Percentiles rank a stretch among this genome's conserved stretches.
phyloP scores from a whole-genome alignment of 768 basidiomycete species.

The Ramaria sp. region DNA sequence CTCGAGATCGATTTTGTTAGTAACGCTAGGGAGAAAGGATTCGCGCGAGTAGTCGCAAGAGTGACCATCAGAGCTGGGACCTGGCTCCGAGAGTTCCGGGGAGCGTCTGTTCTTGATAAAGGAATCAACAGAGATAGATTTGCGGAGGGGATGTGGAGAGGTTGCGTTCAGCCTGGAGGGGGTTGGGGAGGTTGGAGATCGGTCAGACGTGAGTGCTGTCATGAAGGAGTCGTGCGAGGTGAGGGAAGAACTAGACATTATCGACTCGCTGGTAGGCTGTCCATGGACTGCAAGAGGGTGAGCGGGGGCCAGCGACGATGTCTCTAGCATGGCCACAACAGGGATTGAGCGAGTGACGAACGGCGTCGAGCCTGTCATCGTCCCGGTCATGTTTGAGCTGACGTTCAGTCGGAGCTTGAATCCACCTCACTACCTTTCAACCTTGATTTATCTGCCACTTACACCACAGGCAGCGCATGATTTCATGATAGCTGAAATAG shows the following conservation, averaged over 20 bases:
- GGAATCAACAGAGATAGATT: slow-evolving; percentile 72
- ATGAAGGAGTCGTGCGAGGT: slow-evolving; percentile 29
- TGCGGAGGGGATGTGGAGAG: slow-evolving; percentile 40
- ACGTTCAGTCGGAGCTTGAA: too few species aligned
- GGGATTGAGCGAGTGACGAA: too few species aligned
- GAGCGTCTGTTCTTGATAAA: slow-evolving; percentile 39
- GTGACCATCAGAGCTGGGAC: slow-evolving; percentile 5
- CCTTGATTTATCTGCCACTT: too few species aligned
- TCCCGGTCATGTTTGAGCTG: too few species aligned
- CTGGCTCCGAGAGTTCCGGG: slow-evolving; percentile 3
- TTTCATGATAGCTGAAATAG: too few species aligned
- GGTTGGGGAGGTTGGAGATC: slow-evolving; percentile 24
- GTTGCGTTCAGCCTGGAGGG: slow-evolving; percentile 15
- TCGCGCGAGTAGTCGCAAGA: not conserved
- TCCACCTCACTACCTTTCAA: too few species aligned
- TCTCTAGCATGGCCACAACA: too few species aligned
- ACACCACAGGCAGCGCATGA: too few species aligned
- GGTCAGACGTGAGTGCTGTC: slow-evolving; percentile 20
- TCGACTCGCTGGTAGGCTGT: slow-evolving; percentile 11
- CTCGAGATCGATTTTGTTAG: not conserved
- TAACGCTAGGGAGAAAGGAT: not conserved
- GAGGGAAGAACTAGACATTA: slow-evolving; percentile 22
- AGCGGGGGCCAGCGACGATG: too few species aligned
- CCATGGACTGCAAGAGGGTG: too few species aligned
- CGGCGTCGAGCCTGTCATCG: too few species aligned